Conservation (phyloP, 139 green algal species). For the Volvox africanus region DNA sequence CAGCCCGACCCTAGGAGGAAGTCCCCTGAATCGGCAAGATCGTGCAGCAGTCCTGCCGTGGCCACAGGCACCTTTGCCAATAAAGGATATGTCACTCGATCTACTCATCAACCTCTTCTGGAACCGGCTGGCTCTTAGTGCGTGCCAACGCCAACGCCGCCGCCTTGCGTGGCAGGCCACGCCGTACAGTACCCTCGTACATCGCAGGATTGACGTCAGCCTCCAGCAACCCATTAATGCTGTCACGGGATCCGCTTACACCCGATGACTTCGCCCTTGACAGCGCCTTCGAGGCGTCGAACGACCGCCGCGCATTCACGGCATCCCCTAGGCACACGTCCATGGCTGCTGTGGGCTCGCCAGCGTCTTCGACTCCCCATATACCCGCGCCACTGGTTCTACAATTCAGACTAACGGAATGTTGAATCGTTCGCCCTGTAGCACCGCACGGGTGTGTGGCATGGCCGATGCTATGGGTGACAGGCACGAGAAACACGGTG, state of each 20-base stretch:
- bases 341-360: too few species aligned
- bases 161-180: not conserved
- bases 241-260: not conserved
- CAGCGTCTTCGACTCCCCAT: not conserved
- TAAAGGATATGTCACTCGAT: too few species aligned
- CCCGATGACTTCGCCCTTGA: not conserved
- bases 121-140: not conserved
- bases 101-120: not conserved
- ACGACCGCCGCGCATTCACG: not conserved
- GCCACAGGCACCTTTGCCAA: too few species aligned
- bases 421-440: not conserved
- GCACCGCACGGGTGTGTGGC: not conserved
- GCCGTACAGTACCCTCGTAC: conserved; percentile 21
- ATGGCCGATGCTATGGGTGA: not conserved
- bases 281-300: conserved; percentile 1
- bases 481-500: not conserved
- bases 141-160: not conserved
- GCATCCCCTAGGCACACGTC: not conserved
- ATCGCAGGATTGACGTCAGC: not conserved
- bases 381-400: too few species aligned
- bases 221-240: not conserved
- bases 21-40: too few species aligned
- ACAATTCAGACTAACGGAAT: not conserved
- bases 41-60: too few species aligned
- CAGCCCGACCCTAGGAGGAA: too few species aligned